phyloP scores from a whole-genome alignment of 352 stramenopile species.

The Pythium guiyangense region DNA sequence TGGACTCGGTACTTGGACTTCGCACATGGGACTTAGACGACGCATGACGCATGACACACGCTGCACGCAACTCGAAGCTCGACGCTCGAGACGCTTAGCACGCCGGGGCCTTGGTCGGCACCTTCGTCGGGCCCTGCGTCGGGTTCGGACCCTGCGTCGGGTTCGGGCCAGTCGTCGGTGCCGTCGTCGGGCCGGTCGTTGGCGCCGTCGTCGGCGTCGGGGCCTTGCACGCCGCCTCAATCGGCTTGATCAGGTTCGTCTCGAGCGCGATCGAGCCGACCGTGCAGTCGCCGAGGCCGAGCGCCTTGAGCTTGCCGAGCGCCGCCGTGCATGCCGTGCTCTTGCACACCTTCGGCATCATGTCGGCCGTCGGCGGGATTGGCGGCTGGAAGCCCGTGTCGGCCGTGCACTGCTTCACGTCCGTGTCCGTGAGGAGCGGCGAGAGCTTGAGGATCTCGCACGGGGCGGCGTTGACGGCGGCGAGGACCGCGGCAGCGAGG shows the following conservation, averaged over 20 bases:
- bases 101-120: no score
- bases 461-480: slow-evolving; percentile 1
- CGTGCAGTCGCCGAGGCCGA: slow-evolving; percentile 4
- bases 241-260: neutral
- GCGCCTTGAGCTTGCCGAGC: neutral
- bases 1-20: neutral
- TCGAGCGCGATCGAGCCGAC: neutral
- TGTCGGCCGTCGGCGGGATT: neutral
- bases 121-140: no score
- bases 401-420: neutral
- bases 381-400: slow-evolving; percentile 1
- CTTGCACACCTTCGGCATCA: slow-evolving; percentile 1
- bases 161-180: no score
- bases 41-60: no score
- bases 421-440: neutral
- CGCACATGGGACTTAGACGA: no score
- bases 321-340: neutral
- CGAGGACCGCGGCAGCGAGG: no score
- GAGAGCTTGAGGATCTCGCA: neutral
- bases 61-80: no score
- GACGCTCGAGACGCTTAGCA: no score
- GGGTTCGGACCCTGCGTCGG: no score
- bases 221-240: neutral
- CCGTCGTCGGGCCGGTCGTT: no score
- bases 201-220: no score